A percentile compares a stretch with the other conserved stretches of the same genome.
Conservation (phyloP, 805 yeast species). For the Saccharomycopsis guyanensis region DNA sequence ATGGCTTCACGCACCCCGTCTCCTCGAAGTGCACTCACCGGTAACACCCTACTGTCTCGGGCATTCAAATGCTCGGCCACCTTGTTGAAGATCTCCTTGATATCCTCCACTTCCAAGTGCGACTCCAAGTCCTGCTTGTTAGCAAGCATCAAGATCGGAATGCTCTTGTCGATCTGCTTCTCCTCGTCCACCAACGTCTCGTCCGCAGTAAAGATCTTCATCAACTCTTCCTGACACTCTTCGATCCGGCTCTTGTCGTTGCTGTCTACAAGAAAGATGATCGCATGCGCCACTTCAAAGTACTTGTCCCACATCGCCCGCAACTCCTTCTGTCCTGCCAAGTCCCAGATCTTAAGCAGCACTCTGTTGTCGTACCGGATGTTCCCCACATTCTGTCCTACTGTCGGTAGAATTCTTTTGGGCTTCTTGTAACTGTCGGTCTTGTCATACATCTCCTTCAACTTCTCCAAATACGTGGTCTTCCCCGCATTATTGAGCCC, state of each 20-base stretch:
- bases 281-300: constrained; percentile 81
- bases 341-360: constrained; percentile 84
- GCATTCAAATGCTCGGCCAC: constrained; percentile 82
- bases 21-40: constrained; percentile 76
- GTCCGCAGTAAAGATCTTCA: constrained; percentile 23
- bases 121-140: constrained; percentile 83
- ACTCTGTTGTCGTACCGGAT: constrained; percentile 34
- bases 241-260: constrained; percentile 76
- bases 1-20: constrained; percentile 82
- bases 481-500: constrained; percentile 97
- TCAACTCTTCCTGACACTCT: constrained; percentile 62
- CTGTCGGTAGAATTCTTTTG: constrained; percentile 77
- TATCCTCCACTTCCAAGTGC: constrained; percentile 65
- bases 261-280: constrained; percentile 87
- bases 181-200: constrained; percentile 34
- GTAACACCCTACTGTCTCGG: constrained; percentile 82
- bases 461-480: constrained; percentile 67
- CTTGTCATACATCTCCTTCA: constrained; percentile 46
- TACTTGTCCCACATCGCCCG: constrained; percentile 84
- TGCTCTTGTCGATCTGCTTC: constrained; percentile 31
- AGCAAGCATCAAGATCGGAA: constrained; percentile 90
- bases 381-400: constrained; percentile 78
- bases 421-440: constrained; percentile 36
- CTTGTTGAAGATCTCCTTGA: constrained; percentile 76
- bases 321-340: constrained; percentile 89